Conservation (phyloP, 2,329 filamentous ascomycete species). For the Calonectria pseudoturangicola region DNA sequence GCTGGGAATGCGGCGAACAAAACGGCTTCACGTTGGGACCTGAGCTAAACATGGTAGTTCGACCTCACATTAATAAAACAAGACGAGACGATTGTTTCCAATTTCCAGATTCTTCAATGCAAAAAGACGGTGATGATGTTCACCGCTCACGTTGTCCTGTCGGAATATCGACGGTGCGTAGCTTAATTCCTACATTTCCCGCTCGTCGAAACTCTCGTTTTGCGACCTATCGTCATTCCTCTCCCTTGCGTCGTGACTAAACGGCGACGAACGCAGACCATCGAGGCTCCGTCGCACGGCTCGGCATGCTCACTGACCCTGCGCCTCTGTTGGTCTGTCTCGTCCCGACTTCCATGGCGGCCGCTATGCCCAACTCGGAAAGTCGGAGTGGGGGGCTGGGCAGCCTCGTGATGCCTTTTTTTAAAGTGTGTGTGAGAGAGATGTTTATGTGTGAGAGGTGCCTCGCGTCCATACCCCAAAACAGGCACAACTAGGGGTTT, state of each 20-base stretch:
- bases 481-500: constrained; percentile 13
- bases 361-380: constrained; percentile 23
- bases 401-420: constrained; percentile 33
- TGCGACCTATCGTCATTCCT: constrained; percentile 11
- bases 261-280: constrained; percentile 15
- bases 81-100: constrained; percentile 8
- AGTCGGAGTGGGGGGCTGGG: constrained; percentile 2
- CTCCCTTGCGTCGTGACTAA: constrained; percentile 27
- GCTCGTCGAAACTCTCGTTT: constrained; percentile 18
- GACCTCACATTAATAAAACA: not conserved
- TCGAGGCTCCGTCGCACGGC: constrained; percentile 17
- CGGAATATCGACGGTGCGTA: not conserved
- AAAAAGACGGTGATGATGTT: not conserved
- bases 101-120: constrained; percentile 19
- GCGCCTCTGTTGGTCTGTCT: constrained; percentile 7
- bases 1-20: constrained; percentile 19
- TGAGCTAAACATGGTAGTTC: constrained; percentile 2
- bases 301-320: constrained; percentile 24
- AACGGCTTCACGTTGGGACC: not conserved
- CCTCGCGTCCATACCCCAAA: constrained; percentile 18
- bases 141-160: not conserved
- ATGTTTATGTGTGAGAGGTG: constrained; percentile 7
- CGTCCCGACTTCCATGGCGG: constrained; percentile 15
- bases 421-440: constrained; percentile 16
- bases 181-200: constrained; percentile 17